Conservation (phyloP, 148 eudicot genomes). For the Beta vulgaris region DNA sequence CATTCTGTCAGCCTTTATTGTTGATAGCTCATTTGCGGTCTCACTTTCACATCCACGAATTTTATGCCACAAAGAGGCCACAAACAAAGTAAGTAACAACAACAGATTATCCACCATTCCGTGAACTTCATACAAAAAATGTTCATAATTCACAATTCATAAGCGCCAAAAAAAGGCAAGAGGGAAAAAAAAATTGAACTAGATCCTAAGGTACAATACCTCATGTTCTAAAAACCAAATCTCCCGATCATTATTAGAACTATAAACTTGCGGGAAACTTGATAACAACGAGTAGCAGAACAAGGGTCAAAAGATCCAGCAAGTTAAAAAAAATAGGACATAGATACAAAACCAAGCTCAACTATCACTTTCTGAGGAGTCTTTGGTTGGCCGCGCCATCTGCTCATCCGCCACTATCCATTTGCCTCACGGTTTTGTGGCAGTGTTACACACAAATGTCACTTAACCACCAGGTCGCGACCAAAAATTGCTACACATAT, state of each 20-base stretch:
- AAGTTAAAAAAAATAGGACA: background rate
- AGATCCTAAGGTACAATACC: background rate
- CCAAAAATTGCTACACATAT: conserved; percentile 26
- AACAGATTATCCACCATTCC: background rate
- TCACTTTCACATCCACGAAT: background rate
- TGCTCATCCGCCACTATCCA: background rate
- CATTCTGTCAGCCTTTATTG: background rate
- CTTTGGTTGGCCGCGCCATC: background rate
- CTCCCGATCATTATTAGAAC: background rate
- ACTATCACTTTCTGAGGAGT: background rate
- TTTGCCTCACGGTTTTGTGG: background rate
- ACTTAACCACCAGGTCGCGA: background rate
- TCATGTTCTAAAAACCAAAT: background rate
- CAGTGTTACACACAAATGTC: background rate
- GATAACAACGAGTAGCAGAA: background rate
- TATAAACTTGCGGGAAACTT: background rate
- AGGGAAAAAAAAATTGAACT: background rate
- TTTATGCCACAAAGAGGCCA: background rate
- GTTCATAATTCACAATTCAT: conserved; percentile 10
- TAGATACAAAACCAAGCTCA: background rate
- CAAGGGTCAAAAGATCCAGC: background rate
- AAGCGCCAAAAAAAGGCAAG: background rate
- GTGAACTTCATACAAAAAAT: background rate
- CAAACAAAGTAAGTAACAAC: too few relatives aligned
- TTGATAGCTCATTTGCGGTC: background rate